Evolutionary conservation across 2,329 filamentous ascomycete species (phyloP), one percentile per base, ranked within the genome.

Genomic region (Thielaviopsis euricoi): DNA sequence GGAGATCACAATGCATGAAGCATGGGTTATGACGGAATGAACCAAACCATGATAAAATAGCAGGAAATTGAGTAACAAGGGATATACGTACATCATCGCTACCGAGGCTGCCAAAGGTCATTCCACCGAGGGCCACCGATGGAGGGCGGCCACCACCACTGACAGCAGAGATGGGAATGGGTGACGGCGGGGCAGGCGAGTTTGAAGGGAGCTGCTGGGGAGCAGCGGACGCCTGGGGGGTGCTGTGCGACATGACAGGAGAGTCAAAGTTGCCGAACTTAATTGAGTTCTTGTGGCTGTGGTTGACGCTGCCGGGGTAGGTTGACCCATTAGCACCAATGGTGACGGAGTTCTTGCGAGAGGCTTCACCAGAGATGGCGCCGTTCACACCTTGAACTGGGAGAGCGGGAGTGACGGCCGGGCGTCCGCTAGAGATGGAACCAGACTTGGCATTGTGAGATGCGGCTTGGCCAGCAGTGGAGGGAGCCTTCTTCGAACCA

Each of bases 121-220:
- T 83, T 66, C 80, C 80, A 64, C 85, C 82, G 63, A 83, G 83
- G 64, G 84, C 78, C 63, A 89, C 80, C 37, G 88, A 85, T 51
- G 89, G 89, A 64, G 90, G 90, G 66, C 89, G 88, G 64, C 89
- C 89, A 66, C 89, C 93, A 66, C 84, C 87, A 46, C 53, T 54
- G 37, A 85, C 83, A 57, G 85, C 81, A 55, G 89, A 88, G 70
- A 91, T 87, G 33, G 93, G 91, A 65, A 97, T 97, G 4, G 93
- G 93, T 49, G 88, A 91, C 3, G 93, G 93, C 52, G 91, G 96
- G 53, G 87, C 83, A 6, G 93, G 93, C 52, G 90, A 95, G 71
- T 78, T 66, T 70, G 77, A 70, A 67, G 82, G 82, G 71, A 81
- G 88, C 70, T 74, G 76, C 64, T 79, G 84, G 60, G 77, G 80